A percentile compares a stretch with the other conserved stretches of the same genome.
Conservation (phyloP, 768 basidiomycete species). For the Phallus indusiatus region DNA sequence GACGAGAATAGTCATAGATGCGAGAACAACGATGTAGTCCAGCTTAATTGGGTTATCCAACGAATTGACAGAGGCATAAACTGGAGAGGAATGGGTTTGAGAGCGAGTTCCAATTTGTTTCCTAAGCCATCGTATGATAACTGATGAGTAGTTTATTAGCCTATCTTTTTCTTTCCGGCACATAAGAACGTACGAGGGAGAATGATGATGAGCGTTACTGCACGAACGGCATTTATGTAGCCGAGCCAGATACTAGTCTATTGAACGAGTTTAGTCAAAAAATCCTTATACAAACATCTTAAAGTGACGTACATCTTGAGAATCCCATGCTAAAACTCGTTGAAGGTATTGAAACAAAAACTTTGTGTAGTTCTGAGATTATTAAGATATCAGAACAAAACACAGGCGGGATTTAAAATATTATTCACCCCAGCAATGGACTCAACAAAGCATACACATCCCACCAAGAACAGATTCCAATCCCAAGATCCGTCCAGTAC, state of each 20-base stretch:
- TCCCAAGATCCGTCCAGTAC: slow-evolving; percentile 31
- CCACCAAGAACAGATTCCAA: slow-evolving; percentile 56
- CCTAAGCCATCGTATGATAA: slow-evolving; percentile 45
- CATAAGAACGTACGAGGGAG: slow-evolving; percentile 45
- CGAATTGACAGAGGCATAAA: slow-evolving; percentile 7
- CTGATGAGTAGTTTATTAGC: slow-evolving; percentile 25
- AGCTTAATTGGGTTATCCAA: slow-evolving; percentile 24
- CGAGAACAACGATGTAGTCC: slow-evolving; percentile 58
- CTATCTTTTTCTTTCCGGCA: no score
- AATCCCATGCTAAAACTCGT: slow-evolving; percentile 52
- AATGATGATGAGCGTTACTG: slow-evolving; percentile 43
- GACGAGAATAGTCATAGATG: slow-evolving; percentile 50
- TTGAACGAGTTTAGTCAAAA: neutral
- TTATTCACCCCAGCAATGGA: neutral
- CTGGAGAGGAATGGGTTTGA: slow-evolving; percentile 15
- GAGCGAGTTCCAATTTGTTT: slow-evolving; percentile 23
- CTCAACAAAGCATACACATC: slow-evolving; percentile 36
- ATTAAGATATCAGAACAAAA: slow-evolving; percentile 35
- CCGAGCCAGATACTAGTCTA: slow-evolving; percentile 69
- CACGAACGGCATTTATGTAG: slow-evolving; percentile 41
- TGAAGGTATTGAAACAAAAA: slow-evolving; percentile 56
- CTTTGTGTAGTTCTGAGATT: neutral
- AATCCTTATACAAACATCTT: neutral
- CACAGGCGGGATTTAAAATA: slow-evolving; percentile 26
- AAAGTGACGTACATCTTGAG: slow-evolving; percentile 42